phyloP scores from a whole-genome alignment of 805 yeast species.

The Candida golubevii region DNA sequence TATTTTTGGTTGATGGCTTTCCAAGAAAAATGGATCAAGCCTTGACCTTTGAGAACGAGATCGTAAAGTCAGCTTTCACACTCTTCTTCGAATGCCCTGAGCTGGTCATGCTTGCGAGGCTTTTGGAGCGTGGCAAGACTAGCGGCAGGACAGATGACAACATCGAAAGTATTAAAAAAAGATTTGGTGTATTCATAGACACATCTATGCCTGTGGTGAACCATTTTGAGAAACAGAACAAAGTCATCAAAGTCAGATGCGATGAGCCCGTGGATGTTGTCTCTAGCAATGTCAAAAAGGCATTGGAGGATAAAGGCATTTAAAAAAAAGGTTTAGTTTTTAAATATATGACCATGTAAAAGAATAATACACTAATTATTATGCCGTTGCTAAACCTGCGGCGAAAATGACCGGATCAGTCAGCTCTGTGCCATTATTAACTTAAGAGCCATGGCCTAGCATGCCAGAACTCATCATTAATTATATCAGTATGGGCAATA shows the following conservation, averaged over 20 bases:
- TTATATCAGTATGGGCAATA: constrained; percentile 55
- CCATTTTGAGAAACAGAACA: constrained; percentile 64
- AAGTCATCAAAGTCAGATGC: constrained; percentile 76
- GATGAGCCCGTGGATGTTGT: constrained; percentile 79
- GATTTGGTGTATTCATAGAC: constrained; percentile 80
- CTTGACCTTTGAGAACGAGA: constrained; percentile 74
- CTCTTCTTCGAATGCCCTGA: constrained; percentile 82
- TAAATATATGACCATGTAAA: neutral
- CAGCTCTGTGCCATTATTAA: neutral
- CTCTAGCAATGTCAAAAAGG: constrained; percentile 60
- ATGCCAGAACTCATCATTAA: constrained; percentile 62
- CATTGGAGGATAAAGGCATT: constrained; percentile 46
- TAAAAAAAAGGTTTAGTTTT: neutral
- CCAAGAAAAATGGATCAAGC: constrained; percentile 99
- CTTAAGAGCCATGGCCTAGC: constrained; percentile 33
- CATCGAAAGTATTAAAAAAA: constrained; percentile 81
- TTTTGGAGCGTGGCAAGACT: constrained; percentile 88
- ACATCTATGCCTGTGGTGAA: constrained; percentile 94
- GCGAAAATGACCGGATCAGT: no score
- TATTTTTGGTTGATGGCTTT: constrained; percentile 90
- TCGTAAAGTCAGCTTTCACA: constrained; percentile 67
- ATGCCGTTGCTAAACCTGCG: neutral
- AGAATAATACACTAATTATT: neutral
- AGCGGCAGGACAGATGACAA: constrained; percentile 94
- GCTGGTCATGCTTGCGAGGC: constrained; percentile 74